Evolutionary conservation across 148 eudicot genomes (phyloP), one percentile per base, ranked within the genome.

Genomic region (Cornus florida): DNA sequence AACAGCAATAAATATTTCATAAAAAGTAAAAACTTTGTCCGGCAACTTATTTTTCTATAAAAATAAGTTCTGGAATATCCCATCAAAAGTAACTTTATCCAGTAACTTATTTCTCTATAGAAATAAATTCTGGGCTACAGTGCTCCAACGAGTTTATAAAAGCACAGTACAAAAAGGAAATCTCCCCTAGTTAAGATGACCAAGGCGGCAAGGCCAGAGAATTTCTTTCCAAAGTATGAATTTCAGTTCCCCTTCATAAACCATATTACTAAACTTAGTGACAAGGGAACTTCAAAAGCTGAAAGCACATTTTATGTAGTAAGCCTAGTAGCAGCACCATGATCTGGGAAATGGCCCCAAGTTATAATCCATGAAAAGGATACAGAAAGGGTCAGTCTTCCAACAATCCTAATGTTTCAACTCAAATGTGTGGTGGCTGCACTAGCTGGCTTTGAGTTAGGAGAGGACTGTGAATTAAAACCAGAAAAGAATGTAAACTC

Each of bases 401-500:
- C 59, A 53, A 62, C 66, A 13, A n/a, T 62, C 22, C 22, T 62
- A 20, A n/a, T 53, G 3, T n/a, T 62, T 62, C 66, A 62, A 19
- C 59, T 62, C 66, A 62, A 13, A 62, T 20, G 62, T 7, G 66
- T 19, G 66, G 22, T 62, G 66, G 23, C 66, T 17, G 9, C 23
- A 62, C 23, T 62, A n/a, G 22, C 20, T 62, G 23, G 66, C 19
- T 62, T 62, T 62, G 66, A 14, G 66, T 62, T 62, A 14, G 24
- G 23, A 17, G 67, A 32, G 72, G 41, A 6, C 41, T 76, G 33
- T 39, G 32, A 50, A 20, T 77, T 77, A 69, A 32, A 77, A 69
- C 66, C 13, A 64, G n/a, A 20, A 39, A 14, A 65, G 7, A 23
- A 10, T 5, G 12, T 13, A 64, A 0, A 39, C 59, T 59, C 22